Percentiles rank a stretch among this genome's conserved stretches.
Conservation (phyloP, 495 filamentous ascomycete species). For the Aspergillus biplanus region DNA sequence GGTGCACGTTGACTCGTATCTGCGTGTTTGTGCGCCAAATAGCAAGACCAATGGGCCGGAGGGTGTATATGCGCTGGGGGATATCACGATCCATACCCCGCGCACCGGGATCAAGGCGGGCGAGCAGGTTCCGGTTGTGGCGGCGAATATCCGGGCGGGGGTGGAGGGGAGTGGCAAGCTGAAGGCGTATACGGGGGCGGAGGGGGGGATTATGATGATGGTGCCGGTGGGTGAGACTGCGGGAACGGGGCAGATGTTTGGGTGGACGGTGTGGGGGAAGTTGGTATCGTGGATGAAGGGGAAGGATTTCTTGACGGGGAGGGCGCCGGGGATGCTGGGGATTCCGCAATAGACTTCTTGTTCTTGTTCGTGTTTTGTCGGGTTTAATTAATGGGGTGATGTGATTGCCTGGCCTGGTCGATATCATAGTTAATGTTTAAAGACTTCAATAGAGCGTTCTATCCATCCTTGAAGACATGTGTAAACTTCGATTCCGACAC, state of each 20-base stretch:
- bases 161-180: slow-evolving; percentile 30
- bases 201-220: slow-evolving; percentile 34
- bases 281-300: slow-evolving; percentile 54
- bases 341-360: background rate
- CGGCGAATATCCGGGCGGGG: slow-evolving; percentile 39
- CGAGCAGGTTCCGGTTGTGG: slow-evolving; percentile 35
- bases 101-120: slow-evolving; percentile 34
- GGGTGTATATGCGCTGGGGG: slow-evolving; percentile 42
- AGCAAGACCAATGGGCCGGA: slow-evolving; percentile 12
- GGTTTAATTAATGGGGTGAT: background rate
- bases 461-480: no score
- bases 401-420: background rate
- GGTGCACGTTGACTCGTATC: slow-evolving; percentile 58
- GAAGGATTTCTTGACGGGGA: slow-evolving; percentile 34
- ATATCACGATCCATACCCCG: slow-evolving; percentile 41
- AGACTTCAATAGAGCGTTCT: background rate
- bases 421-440: background rate
- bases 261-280: slow-evolving; percentile 44
- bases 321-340: background rate
- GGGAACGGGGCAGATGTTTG: slow-evolving; percentile 56
- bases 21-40: slow-evolving; percentile 46
- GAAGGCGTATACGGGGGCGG: slow-evolving; percentile 29
- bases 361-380: background rate
- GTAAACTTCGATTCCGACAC: background rate
- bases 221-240: slow-evolving; percentile 48